Base-by-base conservation (phyloP, 2,329 filamentous ascomycete genomes). In the Chaetomiaceae sp. region DNA sequence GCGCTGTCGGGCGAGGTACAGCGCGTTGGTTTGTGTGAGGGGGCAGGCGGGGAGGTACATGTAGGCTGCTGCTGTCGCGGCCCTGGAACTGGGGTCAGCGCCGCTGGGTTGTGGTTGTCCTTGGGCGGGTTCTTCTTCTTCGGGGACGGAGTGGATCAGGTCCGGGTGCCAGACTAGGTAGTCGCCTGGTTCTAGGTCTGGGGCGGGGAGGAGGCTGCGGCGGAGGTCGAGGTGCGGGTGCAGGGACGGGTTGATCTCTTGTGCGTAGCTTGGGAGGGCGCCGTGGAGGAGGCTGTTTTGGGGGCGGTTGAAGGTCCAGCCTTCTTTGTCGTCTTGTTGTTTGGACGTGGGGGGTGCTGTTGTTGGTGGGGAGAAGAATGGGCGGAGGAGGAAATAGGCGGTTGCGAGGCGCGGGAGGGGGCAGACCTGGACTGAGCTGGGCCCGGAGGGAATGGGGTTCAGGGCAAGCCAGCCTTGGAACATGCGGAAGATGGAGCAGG, bases 161-260 rank as follows among this genome's bases (percentile, higher is more conserved):
- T 87, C 84, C 61, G 84, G 87, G 65, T 89, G 86, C 85, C 85
- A 91, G 31, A 82, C 79, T 2, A 90, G 85, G 62, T 85, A 91
- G 68, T 92, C 88, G 4, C 88, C 88, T 0, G 88, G 87, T 27
- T 77, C 72, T 11, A 91, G 83, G 15, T 73, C 69, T 0, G 88
- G 88, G 4, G 91, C 74, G 53, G 85, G 80, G 0, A 90, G 79
- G 82, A 92, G 89, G 0, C 82, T 85, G 36, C 74, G 71, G 17
- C 79, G 72, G 7, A 91, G 77, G 36, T 85, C 75, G 8, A 92
- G 75, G 63, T 91, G 86, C 2, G 88, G 88, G 62, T 91, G 88
- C 1, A 87, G 76, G n/a, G 77, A 68, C 1, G 80, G 73, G 31
- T 78, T 84, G 48, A 89, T 79, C 65, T 91, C 87, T 63, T 91